Evolutionary conservation across 164 flowering plant species (phyloP).

Genomic region (Stephania cephalantha): DNA sequence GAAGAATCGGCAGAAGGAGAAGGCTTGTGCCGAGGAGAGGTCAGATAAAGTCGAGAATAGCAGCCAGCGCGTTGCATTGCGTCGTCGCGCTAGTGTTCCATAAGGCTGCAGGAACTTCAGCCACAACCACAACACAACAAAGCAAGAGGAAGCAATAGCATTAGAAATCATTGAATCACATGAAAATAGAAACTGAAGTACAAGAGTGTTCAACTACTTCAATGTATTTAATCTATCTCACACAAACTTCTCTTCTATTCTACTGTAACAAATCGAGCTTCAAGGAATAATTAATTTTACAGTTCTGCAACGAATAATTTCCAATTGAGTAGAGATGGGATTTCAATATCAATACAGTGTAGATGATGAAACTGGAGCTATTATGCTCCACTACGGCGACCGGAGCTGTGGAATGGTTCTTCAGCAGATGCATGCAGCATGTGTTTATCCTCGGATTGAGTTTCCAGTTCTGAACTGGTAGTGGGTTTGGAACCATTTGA

Average conservation of each 20-base stretch:
- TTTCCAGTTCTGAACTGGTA: conserved; percentile 44
- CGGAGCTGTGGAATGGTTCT: not conserved
- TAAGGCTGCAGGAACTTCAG: too few relatives aligned
- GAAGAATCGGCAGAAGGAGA: not conserved
- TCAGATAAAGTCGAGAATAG: conserved; percentile 52
- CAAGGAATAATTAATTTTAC: not conserved
- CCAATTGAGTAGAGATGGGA: not conserved
- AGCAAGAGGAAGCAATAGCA: conserved; percentile 11
- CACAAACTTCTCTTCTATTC: not conserved
- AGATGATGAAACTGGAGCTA: not conserved
- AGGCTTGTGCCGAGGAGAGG: conserved; percentile 48
- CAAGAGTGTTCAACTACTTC: not conserved
- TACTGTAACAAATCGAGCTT: not conserved
- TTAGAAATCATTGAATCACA: conserved; percentile 6
- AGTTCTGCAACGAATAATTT: not conserved
- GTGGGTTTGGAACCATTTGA: conserved; percentile 58
- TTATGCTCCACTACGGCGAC: not conserved
- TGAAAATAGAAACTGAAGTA: not conserved
- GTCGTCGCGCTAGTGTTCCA: too few relatives aligned
- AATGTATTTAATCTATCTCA: not conserved
- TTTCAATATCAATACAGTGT: not conserved
- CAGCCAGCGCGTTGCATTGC: conserved; percentile 36
- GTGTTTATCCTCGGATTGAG: conserved; percentile 24
- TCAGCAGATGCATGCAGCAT: not conserved
- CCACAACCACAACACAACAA: conserved; percentile 4